Base-by-base conservation (phyloP, 2,329 filamentous ascomycete species). In the Colletotrichum salicis region DNA sequence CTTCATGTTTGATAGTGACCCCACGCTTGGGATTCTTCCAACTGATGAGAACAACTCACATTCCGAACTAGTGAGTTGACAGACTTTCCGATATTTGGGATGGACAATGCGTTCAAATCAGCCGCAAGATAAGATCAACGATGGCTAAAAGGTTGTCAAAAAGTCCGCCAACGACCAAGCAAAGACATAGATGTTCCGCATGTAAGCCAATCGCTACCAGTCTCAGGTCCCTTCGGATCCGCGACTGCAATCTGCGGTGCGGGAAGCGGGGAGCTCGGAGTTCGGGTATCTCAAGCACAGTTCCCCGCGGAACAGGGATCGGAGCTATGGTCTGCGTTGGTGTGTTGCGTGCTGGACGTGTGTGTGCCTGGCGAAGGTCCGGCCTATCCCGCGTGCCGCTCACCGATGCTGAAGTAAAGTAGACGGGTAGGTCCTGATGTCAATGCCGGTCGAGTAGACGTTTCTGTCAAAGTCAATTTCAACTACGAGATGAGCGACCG, bases 401-500 rank as follows among this genome's bases (percentile, higher is more conserved):
- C 37, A 41, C 8, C 22, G 15, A 48, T 22, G 19, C 41, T 45
- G 19, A 48, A 6, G 37, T 29, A 51, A 24, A 0, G 22, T 19
- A 24, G 29, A 24, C 1, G 22, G 60, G 37, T 13, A 8, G 6
- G 51, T 19, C 35, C 8, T 29, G 24, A 12, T 4, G 31, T 65
- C 31, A 65, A 69, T 65, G 66, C 66, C 54, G 61, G 24, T 6
- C 1, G 24, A 19, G 7, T 15, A 7, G 8, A 24, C n/a, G 19
- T 54, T 58, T 58, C 33, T 31, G 45, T 2, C 13, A 62, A 63
- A 67, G 35, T 45, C 51, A 63, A 48, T 45, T 48, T 63, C 5
- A 6, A 64, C 12, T 15, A 10, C 61, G 12, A 51, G 7, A 5
- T 22, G 41, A 4, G 19, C 2, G 41, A 11, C 41, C 19, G 19